Evolutionary conservation across 1,139 yeast genomes (phyloP), one percentile per base, ranked within the genome.

Genomic region (Suhomyces yuchorum): DNA sequence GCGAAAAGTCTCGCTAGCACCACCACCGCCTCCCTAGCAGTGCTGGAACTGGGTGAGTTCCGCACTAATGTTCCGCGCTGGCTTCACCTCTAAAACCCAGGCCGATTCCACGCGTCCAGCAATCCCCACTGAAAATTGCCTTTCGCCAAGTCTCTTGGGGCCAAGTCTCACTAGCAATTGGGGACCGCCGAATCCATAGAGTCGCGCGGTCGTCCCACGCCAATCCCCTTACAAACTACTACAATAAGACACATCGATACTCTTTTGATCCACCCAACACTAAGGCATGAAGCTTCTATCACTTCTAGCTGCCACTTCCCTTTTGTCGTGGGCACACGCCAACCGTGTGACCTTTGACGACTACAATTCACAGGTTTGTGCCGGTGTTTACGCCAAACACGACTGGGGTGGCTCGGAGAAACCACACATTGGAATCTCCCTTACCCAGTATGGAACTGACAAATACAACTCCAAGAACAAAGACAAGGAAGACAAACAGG

Each of bases 381-480:
- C 92, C 9, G 99, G 99, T 36, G 84, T 93, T 81, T 93, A 92
- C 68, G 80, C 93, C 46, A 86, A 85, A 58, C 77, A 82, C 43
- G 96, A 92, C 63, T 89, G 96, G 93, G 87, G 90, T 43, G 98
- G 98, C 37, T 75, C 80, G 34, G 65, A 69, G 11, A 80, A 77
- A 49, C 92, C 95, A 8, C 83, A 77, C 56, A 84, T 87, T 48
- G 73, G 76, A 8, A 70, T 86, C 44, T 71, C 73, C 39, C 66
- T 87, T 49, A 52, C 54, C 17, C 55, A 58, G 34, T 73, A 58
- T 49, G 71, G 67, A 35, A 59, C 61, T 49, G 68, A 74, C 44
- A 67, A 70, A 37, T 68, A 69, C 37, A 69, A 71, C 47, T 62
- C 63, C 22, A 57, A 58, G 43, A 52, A 55, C 47, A 58, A 53